phyloP scores from a whole-genome alignment of 495 filamentous ascomycete species.

The Amphirosellinia nigrospora region DNA sequence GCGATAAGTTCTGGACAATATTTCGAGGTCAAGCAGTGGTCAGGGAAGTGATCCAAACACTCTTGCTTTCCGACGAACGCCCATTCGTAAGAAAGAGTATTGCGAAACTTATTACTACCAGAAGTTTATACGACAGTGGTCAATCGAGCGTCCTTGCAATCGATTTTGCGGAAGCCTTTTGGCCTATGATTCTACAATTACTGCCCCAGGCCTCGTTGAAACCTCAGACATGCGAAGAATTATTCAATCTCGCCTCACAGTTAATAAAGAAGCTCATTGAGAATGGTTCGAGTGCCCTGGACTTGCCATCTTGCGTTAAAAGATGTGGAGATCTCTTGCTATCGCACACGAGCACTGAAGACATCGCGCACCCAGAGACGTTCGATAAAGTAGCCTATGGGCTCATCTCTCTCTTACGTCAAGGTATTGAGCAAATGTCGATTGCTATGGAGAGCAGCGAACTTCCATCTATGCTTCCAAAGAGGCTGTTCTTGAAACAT shows the following conservation, averaged over 20 bases:
- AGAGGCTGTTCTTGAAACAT: slow-evolving; percentile 67
- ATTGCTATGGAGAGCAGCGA: slow-evolving; percentile 21
- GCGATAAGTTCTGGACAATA: slow-evolving; percentile 61
- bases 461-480: slow-evolving; percentile 50
- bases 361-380: slow-evolving; percentile 56
- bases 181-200: slow-evolving; percentile 53
- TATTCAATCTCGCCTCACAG: slow-evolving; percentile 54
- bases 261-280: slow-evolving; percentile 61
- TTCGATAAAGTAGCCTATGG: slow-evolving; percentile 55
- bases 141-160: slow-evolving; percentile 31
- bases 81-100: slow-evolving; percentile 48
- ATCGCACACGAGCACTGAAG: slow-evolving; percentile 51
- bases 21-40: slow-evolving; percentile 52
- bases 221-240: slow-evolving; percentile 50
- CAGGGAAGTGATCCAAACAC: slow-evolving; percentile 39
- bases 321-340: slow-evolving; percentile 63
- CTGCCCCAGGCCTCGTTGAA: slow-evolving; percentile 45
- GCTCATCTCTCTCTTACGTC: slow-evolving; percentile 51
- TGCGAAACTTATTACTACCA: slow-evolving; percentile 44
- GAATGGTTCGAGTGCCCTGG: slow-evolving; percentile 53
- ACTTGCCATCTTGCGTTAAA: slow-evolving; percentile 57
- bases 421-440: slow-evolving; percentile 30
- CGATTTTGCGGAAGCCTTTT: slow-evolving; percentile 52
- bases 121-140: slow-evolving; percentile 27
- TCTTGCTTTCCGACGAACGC: slow-evolving; percentile 52